phyloP scores from a whole-genome alignment of 805 yeast genomes.

The Cyberlindnera mrakii region DNA sequence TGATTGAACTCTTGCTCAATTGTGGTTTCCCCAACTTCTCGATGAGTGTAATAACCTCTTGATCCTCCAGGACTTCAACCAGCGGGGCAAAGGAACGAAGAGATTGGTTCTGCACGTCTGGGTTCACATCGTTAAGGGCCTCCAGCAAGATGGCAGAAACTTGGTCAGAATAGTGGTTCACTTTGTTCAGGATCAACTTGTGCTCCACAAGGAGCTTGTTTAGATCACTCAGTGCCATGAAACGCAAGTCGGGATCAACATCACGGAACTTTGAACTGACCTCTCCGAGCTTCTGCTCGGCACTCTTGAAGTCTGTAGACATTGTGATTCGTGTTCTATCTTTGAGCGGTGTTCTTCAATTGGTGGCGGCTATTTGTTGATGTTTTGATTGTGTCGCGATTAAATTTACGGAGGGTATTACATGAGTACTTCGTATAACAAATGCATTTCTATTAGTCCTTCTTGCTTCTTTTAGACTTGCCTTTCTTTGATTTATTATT shows the following conservation, averaged over 20 bases:
- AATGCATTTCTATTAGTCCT: constrained; percentile 6
- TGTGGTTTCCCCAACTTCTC: constrained; percentile 15
- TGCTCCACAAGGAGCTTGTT: constrained; percentile 35
- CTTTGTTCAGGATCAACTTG: constrained; percentile 22
- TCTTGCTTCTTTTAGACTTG: constrained; percentile 11
- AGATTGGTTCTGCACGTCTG: constrained; percentile 74
- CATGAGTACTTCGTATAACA: too few relatives aligned
- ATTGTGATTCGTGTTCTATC: background rate
- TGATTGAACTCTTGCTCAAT: constrained; percentile 20
- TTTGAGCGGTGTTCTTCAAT: background rate
- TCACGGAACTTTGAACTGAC: constrained; percentile 43
- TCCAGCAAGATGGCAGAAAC: constrained; percentile 36
- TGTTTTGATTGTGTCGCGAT: background rate
- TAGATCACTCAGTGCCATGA: constrained; percentile 79
- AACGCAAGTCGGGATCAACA: constrained; percentile 76
- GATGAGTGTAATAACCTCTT: constrained; percentile 18
- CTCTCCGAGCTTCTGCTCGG: constrained; percentile 21
- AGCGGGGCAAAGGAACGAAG: constrained; percentile 48
- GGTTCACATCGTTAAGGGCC: constrained; percentile 51
- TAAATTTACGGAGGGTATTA: background rate
- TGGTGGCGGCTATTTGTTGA: background rate
- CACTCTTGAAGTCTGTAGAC: constrained; percentile 25
- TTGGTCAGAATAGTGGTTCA: constrained; percentile 25
- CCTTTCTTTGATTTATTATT: constrained; percentile 9
- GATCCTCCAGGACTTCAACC: constrained; percentile 19